Base-by-base conservation (phyloP, 441 rosid genomes). In the Eruca vesicaria region DNA sequence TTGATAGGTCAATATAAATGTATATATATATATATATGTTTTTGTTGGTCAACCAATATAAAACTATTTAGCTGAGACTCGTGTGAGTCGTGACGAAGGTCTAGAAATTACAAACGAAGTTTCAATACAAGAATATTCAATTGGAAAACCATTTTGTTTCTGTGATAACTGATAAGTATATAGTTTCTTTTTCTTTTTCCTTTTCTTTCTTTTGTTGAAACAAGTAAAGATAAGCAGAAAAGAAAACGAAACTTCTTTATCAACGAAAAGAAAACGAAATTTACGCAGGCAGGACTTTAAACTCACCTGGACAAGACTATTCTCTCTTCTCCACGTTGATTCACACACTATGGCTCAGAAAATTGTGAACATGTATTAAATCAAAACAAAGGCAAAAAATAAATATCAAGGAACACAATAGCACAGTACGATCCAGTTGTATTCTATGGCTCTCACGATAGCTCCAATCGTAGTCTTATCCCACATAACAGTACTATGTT, bases 391-490 rank as follows among this genome's bases (percentile, higher is more conserved):
- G 9, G 11, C 29, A 26, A 59, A 14, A 48, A 66, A 18, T 19
- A 32, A 23, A 48, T 48, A 12, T 52, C 19, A 32, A 59, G 20
- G 48, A 41, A 67, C 8, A 60, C 5, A 9, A 60, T 19, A 32
- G 48, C 7, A 18, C 14, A 15, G 61, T 50, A 52, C 53, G 62
- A 52, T 21, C 9, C 18, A 66, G 4, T 32, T 6, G 7, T 57
- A 18, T 50, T 68, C 12, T 61, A 75, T 75, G 78, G 73, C 36
- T 75, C 73, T 75, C 55, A 4, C 4, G 31, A 35, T 16, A 75
- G 18, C 73, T 68, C 68, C 73, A 50, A 35, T 75, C 73, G 56
- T 60, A 35, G 26, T 75, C 78, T 60, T 75, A 75, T 75, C 78
- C 56, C 6, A 11, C 61, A 53, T 38, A 2, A 33, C 68, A 0